Evolutionary conservation across 176 grass and related monocot species (phyloP), one percentile per base, ranked within the genome.

Genomic region (Avena sativa): DNA sequence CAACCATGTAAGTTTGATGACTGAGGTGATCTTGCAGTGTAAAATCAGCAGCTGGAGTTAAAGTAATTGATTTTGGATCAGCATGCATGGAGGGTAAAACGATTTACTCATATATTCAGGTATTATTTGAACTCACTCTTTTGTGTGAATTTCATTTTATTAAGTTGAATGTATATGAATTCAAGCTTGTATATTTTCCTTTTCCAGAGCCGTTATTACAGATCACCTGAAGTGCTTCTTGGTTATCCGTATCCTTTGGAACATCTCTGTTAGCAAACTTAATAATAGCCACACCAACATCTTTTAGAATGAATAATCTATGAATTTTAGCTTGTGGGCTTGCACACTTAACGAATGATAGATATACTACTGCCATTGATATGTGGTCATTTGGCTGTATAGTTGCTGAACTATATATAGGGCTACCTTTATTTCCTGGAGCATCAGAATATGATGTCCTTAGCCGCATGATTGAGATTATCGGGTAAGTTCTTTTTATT

Each of bases 1-100:
- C 57, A 81, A 75, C 61, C 83, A 71, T 76, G 14, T 91, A 81
- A 65, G 47, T 82, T 79, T 88, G 49, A 86, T 52, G 73, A 78
- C 32, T 79, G 40, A 66, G 60, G 55, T 95, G 68, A 52, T 44
- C 55, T 94, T 91, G 60, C 87, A 99, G 97, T 81, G 85, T 91
- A 86, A 97, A 90, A 85, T 94, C 93, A 83, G 89, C 87, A 90
- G 87, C 94, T 86, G 90, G 91, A 92, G 92, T 99, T 85, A 99
- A 99, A 90, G 94, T 99, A 61, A 99, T 99, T 87, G 97, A 99
- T 94, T 99, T 99, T 90, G 97, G 97, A 36, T 97, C 97, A 91
- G 97, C 94, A n/a, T 99, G 97, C 86, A 85, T 88, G 90, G 97
- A 97, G 87, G 94, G 92, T 53, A 90, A 91, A 85, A 99, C 97